Percentiles rank a stretch among this genome's conserved stretches.
Evolutionary conservation across 1,139 yeast genomes (phyloP).

Genomic region (Pneumocystis wakefieldiae): DNA sequence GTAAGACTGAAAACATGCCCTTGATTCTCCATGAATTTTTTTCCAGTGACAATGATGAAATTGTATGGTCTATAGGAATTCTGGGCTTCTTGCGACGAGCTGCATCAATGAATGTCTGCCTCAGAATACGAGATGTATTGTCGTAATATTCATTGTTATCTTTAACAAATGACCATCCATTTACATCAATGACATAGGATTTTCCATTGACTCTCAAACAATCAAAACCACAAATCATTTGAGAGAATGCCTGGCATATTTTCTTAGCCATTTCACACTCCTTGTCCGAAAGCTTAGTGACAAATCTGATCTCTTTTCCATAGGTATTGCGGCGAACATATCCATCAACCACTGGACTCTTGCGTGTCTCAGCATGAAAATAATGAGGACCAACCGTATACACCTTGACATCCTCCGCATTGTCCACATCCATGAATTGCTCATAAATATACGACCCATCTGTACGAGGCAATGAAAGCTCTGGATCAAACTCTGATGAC

Average conservation of each 20-base stretch:
- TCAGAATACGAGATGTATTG: conserved; percentile 60
- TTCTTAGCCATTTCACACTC: conserved; percentile 70
- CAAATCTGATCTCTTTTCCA: conserved; percentile 87
- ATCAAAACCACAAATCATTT: conserved; percentile 97
- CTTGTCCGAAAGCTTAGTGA: conserved; percentile 59
- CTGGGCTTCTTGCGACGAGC: conserved; percentile 35
- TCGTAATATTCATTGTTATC: conserved; percentile 82
- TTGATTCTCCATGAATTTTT: conserved; percentile 95
- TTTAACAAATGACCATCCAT: conserved; percentile 94
- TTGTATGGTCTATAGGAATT: conserved; percentile 12
- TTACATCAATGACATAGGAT: conserved; percentile 90
- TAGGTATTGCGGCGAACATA: conserved; percentile 93
- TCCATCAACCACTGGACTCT: conserved; percentile 97
- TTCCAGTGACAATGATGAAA: conserved; percentile 30
- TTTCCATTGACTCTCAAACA: conserved; percentile 74
- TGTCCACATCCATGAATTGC: conserved; percentile 92
- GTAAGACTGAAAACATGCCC: conserved; percentile 76
- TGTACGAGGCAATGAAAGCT: conserved; percentile 56
- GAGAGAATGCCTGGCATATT: conserved; percentile 65
- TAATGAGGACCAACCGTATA: conserved; percentile 83
- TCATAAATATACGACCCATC: conserved; percentile 90
- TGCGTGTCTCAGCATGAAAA: conserved; percentile 96
- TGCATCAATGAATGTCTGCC: conserved; percentile 54
- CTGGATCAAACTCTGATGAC: conserved; percentile 89
- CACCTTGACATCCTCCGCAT: conserved; percentile 96